Evolutionary conservation across 2,329 filamentous ascomycete species (phyloP).

Genomic region (Exserohilum turcica): DNA sequence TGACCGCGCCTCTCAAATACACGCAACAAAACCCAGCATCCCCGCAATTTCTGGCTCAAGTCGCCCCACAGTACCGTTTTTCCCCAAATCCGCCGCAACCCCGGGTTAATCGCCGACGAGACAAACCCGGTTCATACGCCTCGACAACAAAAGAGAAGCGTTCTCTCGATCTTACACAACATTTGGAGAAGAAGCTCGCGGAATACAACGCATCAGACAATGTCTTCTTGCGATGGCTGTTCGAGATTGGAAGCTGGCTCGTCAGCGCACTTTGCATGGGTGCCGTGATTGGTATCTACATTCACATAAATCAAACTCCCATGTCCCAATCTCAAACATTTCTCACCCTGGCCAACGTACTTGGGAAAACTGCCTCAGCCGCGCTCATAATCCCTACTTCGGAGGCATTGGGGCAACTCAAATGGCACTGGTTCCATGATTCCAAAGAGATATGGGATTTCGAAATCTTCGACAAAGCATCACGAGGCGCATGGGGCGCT

Average conservation of each 20-base stretch:
- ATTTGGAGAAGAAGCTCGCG: slow-evolving; percentile 30
- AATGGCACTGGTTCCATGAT: slow-evolving; percentile 32
- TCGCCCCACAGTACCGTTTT: too few relatives aligned
- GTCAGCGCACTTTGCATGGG: slow-evolving; percentile 41
- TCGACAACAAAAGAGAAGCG: not conserved
- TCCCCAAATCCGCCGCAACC: too few relatives aligned
- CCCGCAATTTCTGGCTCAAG: too few relatives aligned
- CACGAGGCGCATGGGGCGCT: slow-evolving; percentile 20
- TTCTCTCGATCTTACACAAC: slow-evolving; percentile 22
- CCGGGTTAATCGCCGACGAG: too few relatives aligned
- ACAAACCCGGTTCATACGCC: too few relatives aligned
- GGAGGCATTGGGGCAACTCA: slow-evolving; percentile 35
- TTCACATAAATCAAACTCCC: too few relatives aligned
- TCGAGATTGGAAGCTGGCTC: slow-evolving; percentile 36
- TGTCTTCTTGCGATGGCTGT: slow-evolving; percentile 31
- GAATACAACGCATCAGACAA: slow-evolving; percentile 28
- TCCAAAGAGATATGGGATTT: slow-evolving; percentile 36
- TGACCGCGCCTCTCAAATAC: too few relatives aligned
- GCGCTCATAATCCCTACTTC: slow-evolving; percentile 29
- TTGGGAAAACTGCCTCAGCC: slow-evolving; percentile 27
- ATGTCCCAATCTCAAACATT: not conserved
- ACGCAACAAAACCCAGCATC: too few relatives aligned
- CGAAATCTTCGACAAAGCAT: slow-evolving; percentile 39
- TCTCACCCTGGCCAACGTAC: slow-evolving; percentile 14
- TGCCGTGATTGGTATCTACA: slow-evolving; percentile 42